Evolutionary conservation across 1,284 basidiomycete species (phyloP), one percentile per base, ranked within the genome.

Genomic region (Rhodotorula sp.): DNA sequence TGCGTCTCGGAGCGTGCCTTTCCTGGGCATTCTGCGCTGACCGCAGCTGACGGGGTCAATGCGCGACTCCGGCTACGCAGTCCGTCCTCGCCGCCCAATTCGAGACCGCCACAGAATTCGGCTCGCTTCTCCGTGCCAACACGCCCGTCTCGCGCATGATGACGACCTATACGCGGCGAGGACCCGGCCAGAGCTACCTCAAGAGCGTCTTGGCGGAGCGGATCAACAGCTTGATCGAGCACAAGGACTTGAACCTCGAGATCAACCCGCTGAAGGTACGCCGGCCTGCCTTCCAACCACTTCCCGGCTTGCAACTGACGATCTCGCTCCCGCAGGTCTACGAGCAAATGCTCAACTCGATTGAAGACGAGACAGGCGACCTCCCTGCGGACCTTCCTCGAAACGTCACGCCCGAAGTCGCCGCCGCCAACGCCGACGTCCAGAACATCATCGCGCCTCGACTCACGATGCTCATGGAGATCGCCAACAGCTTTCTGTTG

Each of bases 141-240:
- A 99, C 96, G 56, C 95, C 96, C 59, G 95, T 98, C 27, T 98
- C 94, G 62, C 89, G 96, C 58, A 98, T 99, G 95, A 98, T 99
- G 95, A 98, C 96, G 52, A 98, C 95, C 29, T 99, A 99, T 82
- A 98, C 95, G 58, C 90, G 96, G 66, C 89, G 96, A 73, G 95
- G 94, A 60, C 95, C 96, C 0, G 95, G 95, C 74, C 95, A 99
- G 81, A 92, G 90, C 77, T 99, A 98, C 81, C 87, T 99, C 75
- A 98, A 98, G 84, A 89, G 90, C 74, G 94, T 98, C 46, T 85
- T 99, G 60, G 92, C 95, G 20, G 94, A 97, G 80, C 88, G 95
- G 67, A 97, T 99, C 83, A 98, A 98, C 83, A 93, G 91, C 78
- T 84, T 99, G 73, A 96, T 98, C 77, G 95, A 97, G 81, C 94